Conservation (phyloP, 1,139 yeast species). For the Geotrichum siamense region DNA sequence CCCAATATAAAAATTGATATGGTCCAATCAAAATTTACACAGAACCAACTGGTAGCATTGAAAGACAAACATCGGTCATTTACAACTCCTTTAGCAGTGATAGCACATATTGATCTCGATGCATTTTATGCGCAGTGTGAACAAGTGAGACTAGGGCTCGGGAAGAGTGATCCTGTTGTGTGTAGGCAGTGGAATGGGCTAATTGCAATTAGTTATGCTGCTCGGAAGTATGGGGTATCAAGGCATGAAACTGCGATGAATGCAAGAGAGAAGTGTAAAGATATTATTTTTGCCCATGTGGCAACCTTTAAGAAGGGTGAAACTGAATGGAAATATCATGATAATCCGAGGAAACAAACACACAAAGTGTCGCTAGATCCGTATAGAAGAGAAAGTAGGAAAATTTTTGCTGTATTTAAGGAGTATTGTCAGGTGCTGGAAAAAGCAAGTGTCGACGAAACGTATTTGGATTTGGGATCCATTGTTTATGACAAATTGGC, state of each 20-base stretch:
- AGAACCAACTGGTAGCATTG: conserved; percentile 24
- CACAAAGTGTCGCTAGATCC: conserved; percentile 91
- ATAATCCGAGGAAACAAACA: conserved; percentile 34
- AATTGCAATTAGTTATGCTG: conserved; percentile 77
- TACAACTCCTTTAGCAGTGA: conserved; percentile 63
- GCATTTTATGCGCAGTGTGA: conserved; percentile 96
- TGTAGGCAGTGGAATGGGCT: conserved; percentile 90
- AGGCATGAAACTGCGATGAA: conserved; percentile 66
- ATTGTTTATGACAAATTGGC: conserved; percentile 37
- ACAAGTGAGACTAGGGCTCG: conserved; percentile 60
- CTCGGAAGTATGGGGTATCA: conserved; percentile 71
- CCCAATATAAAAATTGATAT: neutral
- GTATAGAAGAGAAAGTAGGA: conserved; percentile 78
- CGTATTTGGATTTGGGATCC: conserved; percentile 74
- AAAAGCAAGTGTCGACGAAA: conserved; percentile 94
- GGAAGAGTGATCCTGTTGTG: conserved; percentile 72
- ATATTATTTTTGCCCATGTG: conserved; percentile 75
- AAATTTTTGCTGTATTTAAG: conserved; percentile 58
- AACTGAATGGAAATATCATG: conserved; percentile 68
- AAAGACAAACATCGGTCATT: conserved; percentile 22
- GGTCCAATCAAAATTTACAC: conserved; percentile 19
- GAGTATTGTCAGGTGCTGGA: conserved; percentile 45
- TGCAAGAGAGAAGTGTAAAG: conserved; percentile 70
- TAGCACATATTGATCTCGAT: conserved; percentile 83
- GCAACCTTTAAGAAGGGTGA: conserved; percentile 90